phyloP scores from a whole-genome alignment of 495 filamentous ascomycete genomes.

The Aspergillus incahuasiensis region DNA sequence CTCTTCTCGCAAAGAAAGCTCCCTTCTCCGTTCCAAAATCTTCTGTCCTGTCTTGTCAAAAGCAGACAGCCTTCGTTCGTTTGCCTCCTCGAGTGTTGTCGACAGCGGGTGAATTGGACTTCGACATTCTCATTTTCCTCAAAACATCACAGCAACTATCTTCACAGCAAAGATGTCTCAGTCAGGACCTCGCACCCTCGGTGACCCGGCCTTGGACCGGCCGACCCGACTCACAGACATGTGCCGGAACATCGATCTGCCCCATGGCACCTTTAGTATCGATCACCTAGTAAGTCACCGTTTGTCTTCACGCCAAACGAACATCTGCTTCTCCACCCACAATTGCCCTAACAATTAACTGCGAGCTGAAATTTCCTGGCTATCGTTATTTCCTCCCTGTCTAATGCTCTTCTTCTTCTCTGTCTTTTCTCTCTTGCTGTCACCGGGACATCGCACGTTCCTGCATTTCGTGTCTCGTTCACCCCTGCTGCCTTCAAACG shows the following conservation, averaged over 20 bases:
- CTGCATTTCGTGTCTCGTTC: slow-evolving; percentile 4
- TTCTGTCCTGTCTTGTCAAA: not conserved
- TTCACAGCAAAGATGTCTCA: slow-evolving; percentile 1
- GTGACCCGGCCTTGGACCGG: slow-evolving; percentile 23
- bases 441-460: not conserved
- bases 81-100: not conserved
- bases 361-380: not conserved
- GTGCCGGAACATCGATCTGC: slow-evolving; percentile 28
- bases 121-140: not conserved
- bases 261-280: slow-evolving; percentile 20
- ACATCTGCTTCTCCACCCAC: not conserved
- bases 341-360: not conserved
- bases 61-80: not conserved
- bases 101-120: not conserved
- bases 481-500: slow-evolving; percentile 12
- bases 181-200: not conserved
- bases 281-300: slow-evolving; percentile 24
- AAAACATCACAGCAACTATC: not conserved
- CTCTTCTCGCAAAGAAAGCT: not conserved
- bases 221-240: slow-evolving; percentile 20
- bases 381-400: not conserved
- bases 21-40: not conserved
- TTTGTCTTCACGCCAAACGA: not conserved
- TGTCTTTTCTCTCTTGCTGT: not conserved
- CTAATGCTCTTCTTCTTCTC: not conserved